These are phyloP conservation scores for Heliamphora exappendiculata DNA, from an alignment of 148 eudicot genomes.

Conservation along the genomic window DNA sequence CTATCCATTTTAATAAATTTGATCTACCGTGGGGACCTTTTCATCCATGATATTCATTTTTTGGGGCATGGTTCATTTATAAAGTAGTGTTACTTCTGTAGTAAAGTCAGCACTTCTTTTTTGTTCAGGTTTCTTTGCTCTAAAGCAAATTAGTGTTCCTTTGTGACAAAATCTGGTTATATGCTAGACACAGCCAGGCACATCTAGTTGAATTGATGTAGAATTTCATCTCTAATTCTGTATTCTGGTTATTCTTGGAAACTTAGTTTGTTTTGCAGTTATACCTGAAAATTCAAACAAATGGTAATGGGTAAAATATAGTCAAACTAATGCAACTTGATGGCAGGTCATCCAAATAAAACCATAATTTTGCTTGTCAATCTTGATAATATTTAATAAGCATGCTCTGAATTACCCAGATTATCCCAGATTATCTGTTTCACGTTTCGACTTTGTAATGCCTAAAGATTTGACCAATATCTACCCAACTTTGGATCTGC, in stretches of 20 bases:
- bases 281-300: not conserved
- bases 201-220: not conserved
- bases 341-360: not conserved
- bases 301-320: not conserved
- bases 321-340: not conserved
- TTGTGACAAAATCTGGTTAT: too few relatives aligned
- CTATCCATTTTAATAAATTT: too few relatives aligned
- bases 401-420: not conserved
- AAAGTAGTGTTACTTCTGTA: too few relatives aligned
- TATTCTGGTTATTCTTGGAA: slow-evolving; percentile 2
- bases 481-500: not conserved
- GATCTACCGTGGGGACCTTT: too few relatives aligned
- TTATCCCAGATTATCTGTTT: not conserved
- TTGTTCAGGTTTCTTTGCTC: too few relatives aligned
- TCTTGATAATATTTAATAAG: not conserved
- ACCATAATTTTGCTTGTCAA: not conserved
- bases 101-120: too few relatives aligned
- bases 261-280: not conserved
- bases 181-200: too few relatives aligned
- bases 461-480: not conserved
- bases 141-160: too few relatives aligned
- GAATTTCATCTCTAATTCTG: not conserved
- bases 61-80: too few relatives aligned
- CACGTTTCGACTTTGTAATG: not conserved
- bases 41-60: too few relatives aligned